Evolutionary conservation across 768 basidiomycete genomes (phyloP).

Genomic region (Hericium alpestre): DNA sequence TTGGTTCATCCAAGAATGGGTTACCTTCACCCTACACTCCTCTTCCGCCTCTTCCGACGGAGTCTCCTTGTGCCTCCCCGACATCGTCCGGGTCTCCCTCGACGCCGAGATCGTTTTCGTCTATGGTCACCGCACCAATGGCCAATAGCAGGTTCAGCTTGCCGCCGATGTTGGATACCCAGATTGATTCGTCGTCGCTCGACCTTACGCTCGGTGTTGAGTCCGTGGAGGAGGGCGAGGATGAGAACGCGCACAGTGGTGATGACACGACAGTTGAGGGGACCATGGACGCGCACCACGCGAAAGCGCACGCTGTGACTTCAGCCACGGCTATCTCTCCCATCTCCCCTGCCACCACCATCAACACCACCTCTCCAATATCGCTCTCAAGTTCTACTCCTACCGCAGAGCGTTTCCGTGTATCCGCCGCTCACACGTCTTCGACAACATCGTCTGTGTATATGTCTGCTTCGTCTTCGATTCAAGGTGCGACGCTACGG

Average conservation of each 20-base stretch:
- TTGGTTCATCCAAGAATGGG: conserved; percentile 22
- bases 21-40: conserved; percentile 21
- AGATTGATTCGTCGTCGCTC: conserved; percentile 48
- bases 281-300: neutral
- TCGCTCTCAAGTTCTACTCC: neutral
- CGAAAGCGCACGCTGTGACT: neutral
- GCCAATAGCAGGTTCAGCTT: conserved; percentile 31
- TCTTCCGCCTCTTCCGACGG: conserved; percentile 20
- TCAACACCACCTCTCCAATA: neutral
- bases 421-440: neutral
- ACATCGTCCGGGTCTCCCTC: conserved; percentile 17
- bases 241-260: neutral
- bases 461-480: neutral
- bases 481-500: conserved; percentile 3
- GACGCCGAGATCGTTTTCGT: conserved; percentile 23
- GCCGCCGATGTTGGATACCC: conserved; percentile 51
- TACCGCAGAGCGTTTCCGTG: neutral
- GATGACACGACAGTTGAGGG: neutral
- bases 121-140: conserved; percentile 52
- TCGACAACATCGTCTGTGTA: conserved; percentile 7
- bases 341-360: neutral
- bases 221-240: conserved; percentile 3
- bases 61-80: conserved; percentile 6
- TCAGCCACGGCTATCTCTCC: no score
- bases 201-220: conserved; percentile 23